Percentiles rank a stretch among this genome's conserved stretches.
Evolutionary conservation across 73 alveolate species (phyloP).

Genomic region (Stentor roeselii): DNA sequence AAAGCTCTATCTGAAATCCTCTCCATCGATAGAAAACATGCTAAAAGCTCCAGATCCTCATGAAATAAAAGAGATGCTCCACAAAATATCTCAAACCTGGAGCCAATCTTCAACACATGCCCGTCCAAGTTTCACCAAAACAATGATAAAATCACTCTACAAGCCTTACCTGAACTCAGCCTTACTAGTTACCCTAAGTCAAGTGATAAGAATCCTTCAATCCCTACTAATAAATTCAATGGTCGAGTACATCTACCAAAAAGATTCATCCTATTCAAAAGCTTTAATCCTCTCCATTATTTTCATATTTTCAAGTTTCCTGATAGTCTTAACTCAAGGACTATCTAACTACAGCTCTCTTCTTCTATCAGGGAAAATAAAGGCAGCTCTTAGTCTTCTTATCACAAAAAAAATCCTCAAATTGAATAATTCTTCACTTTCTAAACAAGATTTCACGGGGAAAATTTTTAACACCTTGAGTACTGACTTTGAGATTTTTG

Average conservation of each 20-base stretch:
- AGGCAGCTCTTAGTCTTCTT: no score
- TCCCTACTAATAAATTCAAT: background rate
- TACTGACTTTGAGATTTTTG: background rate
- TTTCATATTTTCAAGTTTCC: background rate
- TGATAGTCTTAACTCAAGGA: background rate
- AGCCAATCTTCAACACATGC: background rate
- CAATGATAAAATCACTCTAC: background rate
- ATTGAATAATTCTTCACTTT: no score
- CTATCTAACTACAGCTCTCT: background rate
- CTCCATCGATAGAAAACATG: background rate
- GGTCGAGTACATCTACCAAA: background rate
- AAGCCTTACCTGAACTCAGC: no score
- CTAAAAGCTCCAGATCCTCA: background rate
- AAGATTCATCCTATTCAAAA: background rate
- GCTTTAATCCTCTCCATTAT: background rate
- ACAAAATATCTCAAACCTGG: constrained; percentile 34
- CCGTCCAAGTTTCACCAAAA: background rate
- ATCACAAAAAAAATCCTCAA: background rate
- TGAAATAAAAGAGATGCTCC: background rate
- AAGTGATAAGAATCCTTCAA: background rate
- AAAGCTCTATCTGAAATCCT: background rate
- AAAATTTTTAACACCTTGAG: background rate
- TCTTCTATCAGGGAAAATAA: background rate
- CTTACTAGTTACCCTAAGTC: background rate
- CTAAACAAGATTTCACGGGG: background rate